Evolutionary conservation across 345 rosid species (phyloP).

Genomic region (Eucalyptus coolabah): DNA sequence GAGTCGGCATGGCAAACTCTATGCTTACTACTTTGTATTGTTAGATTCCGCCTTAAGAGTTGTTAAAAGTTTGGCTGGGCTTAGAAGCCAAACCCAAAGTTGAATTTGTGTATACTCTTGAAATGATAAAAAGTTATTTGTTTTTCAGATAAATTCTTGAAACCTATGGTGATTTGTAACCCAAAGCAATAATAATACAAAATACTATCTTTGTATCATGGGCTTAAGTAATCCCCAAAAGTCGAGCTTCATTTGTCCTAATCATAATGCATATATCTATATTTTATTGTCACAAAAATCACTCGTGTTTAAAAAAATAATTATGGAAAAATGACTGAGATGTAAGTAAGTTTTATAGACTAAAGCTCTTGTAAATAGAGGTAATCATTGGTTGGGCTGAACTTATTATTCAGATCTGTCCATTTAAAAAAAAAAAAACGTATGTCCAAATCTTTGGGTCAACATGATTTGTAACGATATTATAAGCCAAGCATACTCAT

Average conservation of each 20-base stretch:
- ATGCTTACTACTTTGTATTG: not conserved
- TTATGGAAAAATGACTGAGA: rapidly evolving
- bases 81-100: not conserved
- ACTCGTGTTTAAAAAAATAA: not conserved
- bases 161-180: not conserved
- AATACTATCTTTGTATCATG: not conserved
- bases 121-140: no score
- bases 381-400: not conserved
- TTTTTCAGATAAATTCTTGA: not conserved
- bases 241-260: not conserved
- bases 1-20: not conserved
- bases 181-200: not conserved
- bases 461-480: not conserved
- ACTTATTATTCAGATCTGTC: rapidly evolving
- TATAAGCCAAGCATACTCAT: not conserved
- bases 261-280: not conserved
- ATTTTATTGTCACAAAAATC: not conserved
- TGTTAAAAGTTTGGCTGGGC: not conserved
- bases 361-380: not conserved
- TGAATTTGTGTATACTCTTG: not conserved
- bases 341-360: not conserved
- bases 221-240: not conserved
- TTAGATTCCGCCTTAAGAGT: not conserved
- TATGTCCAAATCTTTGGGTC: not conserved
- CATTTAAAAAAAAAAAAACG: not conserved